These are phyloP conservation scores for Sicyos edulis DNA, from an alignment of 306 rosid species.

Conservation along the genomic window DNA sequence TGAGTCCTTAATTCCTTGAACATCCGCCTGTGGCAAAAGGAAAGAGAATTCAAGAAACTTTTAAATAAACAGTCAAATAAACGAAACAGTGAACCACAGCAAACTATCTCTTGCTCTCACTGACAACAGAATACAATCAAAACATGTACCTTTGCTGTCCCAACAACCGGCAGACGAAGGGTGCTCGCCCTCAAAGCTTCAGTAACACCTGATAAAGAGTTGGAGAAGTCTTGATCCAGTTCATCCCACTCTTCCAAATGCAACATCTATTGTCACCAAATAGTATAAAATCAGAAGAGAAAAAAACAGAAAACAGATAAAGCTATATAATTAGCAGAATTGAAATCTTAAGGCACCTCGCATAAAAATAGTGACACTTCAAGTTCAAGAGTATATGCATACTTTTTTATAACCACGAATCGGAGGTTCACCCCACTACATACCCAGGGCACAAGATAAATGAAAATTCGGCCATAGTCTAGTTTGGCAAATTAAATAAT, in stretches of 20 bases:
- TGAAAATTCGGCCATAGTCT: neutral
- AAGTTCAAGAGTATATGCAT: neutral
- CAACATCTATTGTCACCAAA: slow-evolving; percentile 37
- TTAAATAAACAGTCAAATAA: neutral
- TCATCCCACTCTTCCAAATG: slow-evolving; percentile 77
- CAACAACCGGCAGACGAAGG: slow-evolving; percentile 89
- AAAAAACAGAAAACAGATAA: neutral
- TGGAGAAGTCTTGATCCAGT: slow-evolving; percentile 57
- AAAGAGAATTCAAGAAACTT: slow-evolving; percentile 8
- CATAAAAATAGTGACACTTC: neutral
- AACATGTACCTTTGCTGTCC: slow-evolving; percentile 63
- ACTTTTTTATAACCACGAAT: too few relatives aligned
- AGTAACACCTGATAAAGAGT: slow-evolving; percentile 71
- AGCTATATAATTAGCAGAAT: neutral
- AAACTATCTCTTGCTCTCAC: neutral
- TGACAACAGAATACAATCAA: slow-evolving; percentile 6
- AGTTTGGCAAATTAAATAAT: neutral
- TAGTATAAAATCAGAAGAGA: slow-evolving; percentile 9
- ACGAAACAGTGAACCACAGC: neutral
- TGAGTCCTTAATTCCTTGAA: slow-evolving; percentile 70
- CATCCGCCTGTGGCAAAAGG: slow-evolving; percentile 54
- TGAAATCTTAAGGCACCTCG: neutral
- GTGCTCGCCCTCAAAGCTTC: slow-evolving; percentile 87
- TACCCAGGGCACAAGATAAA: neutral
- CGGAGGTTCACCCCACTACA: neutral